A percentile compares a stretch with the other conserved stretches of the same genome.
Conservation (phyloP, 495 filamentous ascomycete species). For the Pyronema omphalodes region DNA sequence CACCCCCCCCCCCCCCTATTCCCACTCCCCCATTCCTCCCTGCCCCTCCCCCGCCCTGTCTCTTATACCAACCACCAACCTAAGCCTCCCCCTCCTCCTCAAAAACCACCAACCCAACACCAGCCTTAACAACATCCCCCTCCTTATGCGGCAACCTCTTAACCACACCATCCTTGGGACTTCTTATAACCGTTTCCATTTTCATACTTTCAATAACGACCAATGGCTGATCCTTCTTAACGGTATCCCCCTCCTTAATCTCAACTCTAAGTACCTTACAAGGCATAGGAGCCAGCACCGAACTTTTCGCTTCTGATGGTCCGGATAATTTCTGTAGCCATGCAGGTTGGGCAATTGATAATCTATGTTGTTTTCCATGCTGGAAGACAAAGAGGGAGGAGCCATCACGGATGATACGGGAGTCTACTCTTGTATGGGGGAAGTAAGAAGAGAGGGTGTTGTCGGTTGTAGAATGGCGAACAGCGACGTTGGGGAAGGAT, state of each 20-base stretch:
- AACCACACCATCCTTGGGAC: slow-evolving; percentile 64
- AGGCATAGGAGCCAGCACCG: slow-evolving; percentile 81
- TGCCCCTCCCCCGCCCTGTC: too few species aligned
- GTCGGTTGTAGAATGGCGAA: not conserved
- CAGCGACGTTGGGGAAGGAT: slow-evolving; percentile 24
- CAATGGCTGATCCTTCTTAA: slow-evolving; percentile 70
- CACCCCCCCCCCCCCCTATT: too few species aligned
- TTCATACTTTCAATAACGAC: slow-evolving; percentile 99
- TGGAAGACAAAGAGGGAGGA: slow-evolving; percentile 67
- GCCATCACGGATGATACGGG: slow-evolving; percentile 53
- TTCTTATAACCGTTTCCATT: slow-evolving; percentile 92
- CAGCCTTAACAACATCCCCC: slow-evolving; percentile 48
- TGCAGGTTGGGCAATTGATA: slow-evolving; percentile 45
- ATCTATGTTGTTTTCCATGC: slow-evolving; percentile 54
- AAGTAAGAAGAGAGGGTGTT: slow-evolving; percentile 40
- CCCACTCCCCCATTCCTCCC: too few species aligned
- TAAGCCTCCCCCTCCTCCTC: slow-evolving; percentile 24
- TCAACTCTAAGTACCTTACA: slow-evolving; percentile 81
- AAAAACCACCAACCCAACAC: slow-evolving; percentile 37
- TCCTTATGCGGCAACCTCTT: slow-evolving; percentile 65
- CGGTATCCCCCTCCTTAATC: slow-evolving; percentile 57
- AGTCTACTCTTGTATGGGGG: slow-evolving; percentile 60
- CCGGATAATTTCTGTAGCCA: slow-evolving; percentile 83
- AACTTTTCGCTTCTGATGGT: slow-evolving; percentile 58
- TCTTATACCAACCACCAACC: too few species aligned